These are phyloP conservation scores for Cryptosporidium viatorum DNA, from an alignment of 169 alveolate genomes.

Conservation along the genomic window DNA sequence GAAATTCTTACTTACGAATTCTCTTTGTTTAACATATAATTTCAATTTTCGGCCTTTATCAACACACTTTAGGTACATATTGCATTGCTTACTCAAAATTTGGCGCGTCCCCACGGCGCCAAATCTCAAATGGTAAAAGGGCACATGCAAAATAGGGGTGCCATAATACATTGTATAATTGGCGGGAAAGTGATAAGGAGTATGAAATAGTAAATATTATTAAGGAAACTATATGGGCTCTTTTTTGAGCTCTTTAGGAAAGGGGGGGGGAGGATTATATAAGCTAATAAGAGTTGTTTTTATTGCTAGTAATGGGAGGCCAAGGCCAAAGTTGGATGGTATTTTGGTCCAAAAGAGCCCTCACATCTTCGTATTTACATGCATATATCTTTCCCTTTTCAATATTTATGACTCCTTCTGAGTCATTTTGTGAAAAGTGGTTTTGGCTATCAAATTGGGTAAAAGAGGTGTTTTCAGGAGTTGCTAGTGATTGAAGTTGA, in stretches of 20 bases:
- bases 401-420: conserved; percentile 17
- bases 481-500: background rate
- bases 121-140: too few species aligned
- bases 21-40: background rate
- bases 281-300: conserved; percentile 7
- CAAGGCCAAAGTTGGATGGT: conserved; percentile 67
- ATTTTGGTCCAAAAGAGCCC: conserved; percentile 16
- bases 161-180: too few species aligned
- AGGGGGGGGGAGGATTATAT: background rate
- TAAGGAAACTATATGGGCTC: background rate
- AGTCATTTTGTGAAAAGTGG: conserved; percentile 7
- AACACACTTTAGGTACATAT: background rate
- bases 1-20: background rate
- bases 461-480: background rate
- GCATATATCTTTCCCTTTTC: conserved; percentile 49
- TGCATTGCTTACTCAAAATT: background rate
- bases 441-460: conserved; percentile 34
- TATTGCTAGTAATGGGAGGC: conserved; percentile 56
- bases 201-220: background rate
- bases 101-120: background rate
- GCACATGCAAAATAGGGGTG: too few species aligned
- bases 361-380: conserved; percentile 38
- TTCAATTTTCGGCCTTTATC: background rate
- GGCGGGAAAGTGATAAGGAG: background rate
- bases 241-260: background rate